Base-by-base conservation (phyloP, 129 eudicot species). In the Lactuca saligna region DNA sequence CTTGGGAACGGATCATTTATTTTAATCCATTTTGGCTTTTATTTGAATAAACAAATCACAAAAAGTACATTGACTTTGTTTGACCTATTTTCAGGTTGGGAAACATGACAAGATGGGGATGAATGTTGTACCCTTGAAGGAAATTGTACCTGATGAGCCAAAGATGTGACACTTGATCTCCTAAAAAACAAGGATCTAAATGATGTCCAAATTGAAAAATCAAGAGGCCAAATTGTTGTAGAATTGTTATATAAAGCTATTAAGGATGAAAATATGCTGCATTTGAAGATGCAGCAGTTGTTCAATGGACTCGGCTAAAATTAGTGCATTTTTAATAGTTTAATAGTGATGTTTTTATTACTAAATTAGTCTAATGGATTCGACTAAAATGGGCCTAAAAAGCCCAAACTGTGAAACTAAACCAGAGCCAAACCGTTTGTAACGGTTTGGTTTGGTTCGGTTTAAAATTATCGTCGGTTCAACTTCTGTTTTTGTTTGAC, bases 41-140 rank as follows among this genome's bases (percentile, higher is more conserved):
- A 20, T 20, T 20, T 20, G 20, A 20, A 20, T 20, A 20, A 20
- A 20, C 20, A 20, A 20, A 20, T 20, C 20, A 20, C 20, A 20
- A 1, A 20, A 20, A 20, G 20, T 20, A 20, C 20, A 20, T 20
- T 20, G 20, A 20, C 20, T 20, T 20, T 1, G 20, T 20, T 33
- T 57, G 42, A 16, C 63, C 5, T n/a, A 25, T 66, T 65, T 48
- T 63, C 61, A 93, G 99, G 84, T 92, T 66, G 98, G 96, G 53
- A 84, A 84, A 65, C 95, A 89, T 65, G 98, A 92, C 66, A 89
- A 89, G 75, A 92, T 92, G 98, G 98, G 98, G 13, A 81, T 84
- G 96, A 89, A 86, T 54, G 82, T 82, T 0, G 90, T 92, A 64
- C 83, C 87, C 14, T 46, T 92, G 63, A 89, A 89, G 75, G 95